Base-by-base conservation (phyloP, 768 basidiomycete genomes). In the Lepiota brunneoincarnata region DNA sequence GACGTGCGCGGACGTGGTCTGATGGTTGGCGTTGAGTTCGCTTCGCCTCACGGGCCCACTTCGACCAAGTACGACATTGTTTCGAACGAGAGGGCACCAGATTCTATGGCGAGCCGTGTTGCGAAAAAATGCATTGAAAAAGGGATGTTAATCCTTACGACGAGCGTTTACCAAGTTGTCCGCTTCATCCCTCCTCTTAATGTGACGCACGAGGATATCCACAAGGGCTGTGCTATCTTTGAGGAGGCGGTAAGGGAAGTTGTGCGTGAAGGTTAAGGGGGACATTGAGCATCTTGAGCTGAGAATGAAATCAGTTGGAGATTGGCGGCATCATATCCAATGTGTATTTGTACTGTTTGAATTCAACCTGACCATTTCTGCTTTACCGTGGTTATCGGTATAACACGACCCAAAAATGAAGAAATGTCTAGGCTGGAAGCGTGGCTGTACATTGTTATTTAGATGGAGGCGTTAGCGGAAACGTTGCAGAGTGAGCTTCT, bases 141-240 rank as follows among this genome's bases (percentile, higher is more conserved):
- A 66, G 93, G 91, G 18, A 70, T 98, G 75, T 67, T 97, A 45
- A 81, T 96, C 37, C 75, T 98, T 54, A 96, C 95, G 11, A 97
- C 95, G 21, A 91, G 89, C 47, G 78, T 91, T 21, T 95, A 89
- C 67, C 89, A 95, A 67, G 87, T 88, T 12, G 74, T 97, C 54
- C 77, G 94, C 64, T 97, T 98, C 76, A 98, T 98, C 63, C 96
- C 96, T 3, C 83, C 96, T 14, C 69, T 98, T 62, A 95, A 92
- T 65, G 81, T 96, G 58, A 81, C 78, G 20, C 69, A 82, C 68
- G 80, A 77, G 66, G 92, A 98, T 65, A 71, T 97, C 73, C 76
- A 70, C 61, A 83, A 84, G 64, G 89, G 89, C 0, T 75, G 74
- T 54, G 63, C 67, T 36, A 84, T 91, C 23, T 91, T 92, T 67